These are phyloP conservation scores for Tylopilus vinaceipallidus DNA, from an alignment of 768 basidiomycete species.

Conservation along the genomic window DNA sequence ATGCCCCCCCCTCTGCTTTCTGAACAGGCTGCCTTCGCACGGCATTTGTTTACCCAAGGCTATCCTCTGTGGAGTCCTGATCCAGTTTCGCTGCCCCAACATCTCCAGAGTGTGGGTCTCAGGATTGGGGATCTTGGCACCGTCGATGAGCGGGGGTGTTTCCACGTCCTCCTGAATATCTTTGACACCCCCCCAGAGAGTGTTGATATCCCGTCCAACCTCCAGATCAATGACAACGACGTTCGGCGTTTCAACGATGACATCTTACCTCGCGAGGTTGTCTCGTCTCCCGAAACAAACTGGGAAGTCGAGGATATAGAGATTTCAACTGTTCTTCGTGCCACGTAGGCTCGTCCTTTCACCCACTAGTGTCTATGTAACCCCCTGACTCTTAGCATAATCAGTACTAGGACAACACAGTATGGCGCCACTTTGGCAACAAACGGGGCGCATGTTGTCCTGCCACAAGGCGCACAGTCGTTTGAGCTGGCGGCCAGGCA, in stretches of 20 bases:
- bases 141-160: background rate
- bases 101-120: background rate
- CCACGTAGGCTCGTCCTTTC: background rate
- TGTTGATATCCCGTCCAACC: background rate
- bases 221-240: background rate
- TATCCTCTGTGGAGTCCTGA: background rate
- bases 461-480: background rate
- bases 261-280: background rate
- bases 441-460: background rate
- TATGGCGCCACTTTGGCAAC: background rate
- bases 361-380: background rate
- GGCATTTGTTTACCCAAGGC: background rate
- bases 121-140: constrained; percentile 1
- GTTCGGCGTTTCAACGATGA: background rate
- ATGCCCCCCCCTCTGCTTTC: background rate
- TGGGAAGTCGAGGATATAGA: background rate
- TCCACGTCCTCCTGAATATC: constrained; percentile 1
- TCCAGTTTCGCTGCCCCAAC: background rate
- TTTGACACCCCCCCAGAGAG: background rate
- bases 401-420: background rate
- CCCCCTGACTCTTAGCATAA: background rate
- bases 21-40: background rate
- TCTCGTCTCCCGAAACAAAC: background rate
- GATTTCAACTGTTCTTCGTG: too few species aligned
- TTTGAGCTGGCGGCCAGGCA: background rate